A percentile compares a stretch with the other conserved stretches of the same genome.
Conservation (phyloP, 352 stramenopile species). For the Phytophthora foliorum region DNA sequence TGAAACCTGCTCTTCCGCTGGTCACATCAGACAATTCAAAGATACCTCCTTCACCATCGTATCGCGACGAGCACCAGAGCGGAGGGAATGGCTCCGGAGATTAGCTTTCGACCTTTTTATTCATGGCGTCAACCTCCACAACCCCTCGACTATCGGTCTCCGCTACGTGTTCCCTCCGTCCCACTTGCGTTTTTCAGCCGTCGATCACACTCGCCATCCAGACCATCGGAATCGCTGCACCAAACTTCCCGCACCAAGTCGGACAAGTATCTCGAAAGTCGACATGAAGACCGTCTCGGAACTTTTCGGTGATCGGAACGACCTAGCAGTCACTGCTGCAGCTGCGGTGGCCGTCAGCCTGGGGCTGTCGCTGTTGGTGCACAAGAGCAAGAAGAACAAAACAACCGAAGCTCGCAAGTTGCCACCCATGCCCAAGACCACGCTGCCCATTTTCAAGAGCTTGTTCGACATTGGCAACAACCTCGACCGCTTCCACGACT, state of each 20-base stretch:
- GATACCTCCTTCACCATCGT: constrained; percentile 1
- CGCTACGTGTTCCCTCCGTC: constrained; percentile 10
- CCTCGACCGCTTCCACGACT: constrained; percentile 52
- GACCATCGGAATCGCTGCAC: constrained; percentile 19
- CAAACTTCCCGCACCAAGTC: not conserved
- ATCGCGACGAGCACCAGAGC: not conserved
- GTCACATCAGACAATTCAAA: not conserved
- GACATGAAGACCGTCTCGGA: constrained; percentile 30
- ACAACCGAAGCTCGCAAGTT: constrained; percentile 23
- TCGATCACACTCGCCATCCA: constrained; percentile 5
- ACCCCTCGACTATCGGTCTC: constrained; percentile 6
- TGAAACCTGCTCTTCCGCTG: not conserved
- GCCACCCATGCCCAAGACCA: constrained; percentile 37
- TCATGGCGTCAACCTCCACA: constrained; percentile 1
- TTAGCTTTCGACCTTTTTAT: constrained; percentile 17
- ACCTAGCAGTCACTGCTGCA: constrained; percentile 21
- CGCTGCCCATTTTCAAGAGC: constrained; percentile 52
- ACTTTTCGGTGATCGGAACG: constrained; percentile 21
- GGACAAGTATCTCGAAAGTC: not conserved
- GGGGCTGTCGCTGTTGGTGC: constrained; percentile 33
- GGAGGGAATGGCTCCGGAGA: constrained; percentile 9
- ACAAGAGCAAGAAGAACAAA: constrained; percentile 32
- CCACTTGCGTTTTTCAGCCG: constrained; percentile 23
- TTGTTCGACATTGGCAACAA: constrained; percentile 37
- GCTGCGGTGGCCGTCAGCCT: constrained; percentile 32